Base-by-base conservation (phyloP, 1,284 basidiomycete species). In the Coniferiporia sulphurascens region DNA sequence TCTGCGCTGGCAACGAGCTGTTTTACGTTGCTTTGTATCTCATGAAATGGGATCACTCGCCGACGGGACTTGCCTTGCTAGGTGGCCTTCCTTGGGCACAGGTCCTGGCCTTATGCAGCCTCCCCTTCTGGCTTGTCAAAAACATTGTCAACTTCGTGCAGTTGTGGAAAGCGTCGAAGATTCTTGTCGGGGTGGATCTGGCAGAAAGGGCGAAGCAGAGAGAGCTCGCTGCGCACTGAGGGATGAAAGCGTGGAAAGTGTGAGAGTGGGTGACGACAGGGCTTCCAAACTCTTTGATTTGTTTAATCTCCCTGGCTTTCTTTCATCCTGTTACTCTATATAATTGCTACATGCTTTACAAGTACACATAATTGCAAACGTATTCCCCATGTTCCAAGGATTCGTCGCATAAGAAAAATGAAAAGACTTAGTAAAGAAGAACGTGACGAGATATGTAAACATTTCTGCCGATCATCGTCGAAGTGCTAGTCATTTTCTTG, bases 91-190 rank as follows among this genome's bases (percentile, higher is more conserved):
- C 91, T n/a, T 96, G 89, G 85, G 87, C 95, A 0, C 85, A 92
- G 71, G 67, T 89, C 8, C 72, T 95, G 62, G 94, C 90, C 0
- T 65, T 77, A 17, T 19, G 86, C 52, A 88, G 83, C 43, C 80
- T 83, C 67, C 91, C 89, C 1, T 77, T 98, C 58, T 96, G 87
- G 69, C 70, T 85, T 9, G 73, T 81, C 63, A 99, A 99, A 80
- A 98, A 99, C 72, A 69, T 96, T 62, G 93, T 99, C 78, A 98
- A 98, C 73, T 74, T 91, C 48, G 95, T 99, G 6, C 97, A 99
- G 73, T 87, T 98, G 65, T 98, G 95, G 95, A 99, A 99, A 73
- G 96, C 96, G 27, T 91, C 91, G 15, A 98, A 98, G 78, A 91
- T 96, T 66, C 81, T 95, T 13, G 93, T 95, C 21, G 93, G 93